phyloP scores from a whole-genome alignment of 2,329 filamentous ascomycete species.

The Colletotrichum sp. region DNA sequence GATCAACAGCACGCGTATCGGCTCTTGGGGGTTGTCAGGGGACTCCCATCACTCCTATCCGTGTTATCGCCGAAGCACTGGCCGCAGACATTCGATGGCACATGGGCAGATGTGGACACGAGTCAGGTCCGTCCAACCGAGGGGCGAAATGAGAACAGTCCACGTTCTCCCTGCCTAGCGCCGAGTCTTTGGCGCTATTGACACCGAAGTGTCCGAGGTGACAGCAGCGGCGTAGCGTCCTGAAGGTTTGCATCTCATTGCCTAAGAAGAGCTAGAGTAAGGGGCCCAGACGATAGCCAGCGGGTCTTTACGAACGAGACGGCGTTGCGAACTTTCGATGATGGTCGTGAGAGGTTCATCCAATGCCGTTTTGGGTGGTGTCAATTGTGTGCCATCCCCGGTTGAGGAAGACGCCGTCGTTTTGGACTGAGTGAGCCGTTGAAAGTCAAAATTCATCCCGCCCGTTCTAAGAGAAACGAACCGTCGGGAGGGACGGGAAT shows the following conservation, averaged over 20 bases:
- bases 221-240: neutral
- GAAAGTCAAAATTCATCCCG: neutral
- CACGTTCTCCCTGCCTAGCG: neutral
- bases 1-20: neutral
- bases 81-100: neutral
- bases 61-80: conserved; percentile 2
- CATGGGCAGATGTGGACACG: neutral
- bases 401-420: neutral
- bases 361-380: neutral
- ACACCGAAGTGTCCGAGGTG: neutral
- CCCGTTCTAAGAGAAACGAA: neutral
- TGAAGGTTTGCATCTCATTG: neutral
- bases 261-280: neutral
- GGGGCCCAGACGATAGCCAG: neutral
- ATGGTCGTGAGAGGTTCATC: neutral
- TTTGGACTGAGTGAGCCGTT: conserved; percentile 1
- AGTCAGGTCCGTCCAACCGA: neutral
- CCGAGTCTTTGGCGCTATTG: neutral
- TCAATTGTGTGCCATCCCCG: neutral
- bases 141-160: neutral
- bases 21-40: neutral
- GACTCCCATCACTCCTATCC: neutral
- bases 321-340: neutral
- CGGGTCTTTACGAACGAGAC: neutral
- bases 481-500: conserved; percentile 4